These are phyloP conservation scores for Lyophyllum atratum DNA, from an alignment of 768 basidiomycete species.

Conservation along the genomic window DNA sequence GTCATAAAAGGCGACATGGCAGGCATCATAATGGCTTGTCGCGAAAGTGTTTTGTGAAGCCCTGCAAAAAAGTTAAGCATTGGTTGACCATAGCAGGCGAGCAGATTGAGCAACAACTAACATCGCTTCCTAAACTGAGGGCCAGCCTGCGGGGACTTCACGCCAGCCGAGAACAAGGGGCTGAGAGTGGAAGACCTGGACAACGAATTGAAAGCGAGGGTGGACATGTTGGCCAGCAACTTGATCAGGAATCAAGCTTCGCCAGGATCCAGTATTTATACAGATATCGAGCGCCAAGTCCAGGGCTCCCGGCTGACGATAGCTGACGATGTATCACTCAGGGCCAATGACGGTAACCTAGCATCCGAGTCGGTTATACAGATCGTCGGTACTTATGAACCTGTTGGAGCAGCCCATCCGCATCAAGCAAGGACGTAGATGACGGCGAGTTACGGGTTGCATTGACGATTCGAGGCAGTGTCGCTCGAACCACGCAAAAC, in stretches of 20 bases:
- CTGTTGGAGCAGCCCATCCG: background rate
- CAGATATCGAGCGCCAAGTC: background rate
- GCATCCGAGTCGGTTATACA: background rate
- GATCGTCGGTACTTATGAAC: background rate
- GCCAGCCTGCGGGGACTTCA: constrained; percentile 23
- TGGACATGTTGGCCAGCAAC: constrained; percentile 31
- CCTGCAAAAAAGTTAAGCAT: constrained; percentile 19
- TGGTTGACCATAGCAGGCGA: too few relatives aligned
- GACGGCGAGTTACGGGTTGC: background rate
- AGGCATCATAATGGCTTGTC: constrained; percentile 63
- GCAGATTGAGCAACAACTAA: constrained; percentile 13
- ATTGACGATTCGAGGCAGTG: background rate
- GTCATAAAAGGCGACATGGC: constrained; percentile 92
- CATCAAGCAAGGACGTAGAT: background rate
- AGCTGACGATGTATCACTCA: background rate
- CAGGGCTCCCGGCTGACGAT: too few relatives aligned
- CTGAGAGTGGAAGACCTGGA: constrained; percentile 24
- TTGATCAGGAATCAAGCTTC: background rate
- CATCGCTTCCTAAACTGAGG: constrained; percentile 28
- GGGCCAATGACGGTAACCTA: constrained; percentile 4
- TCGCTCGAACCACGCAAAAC: background rate
- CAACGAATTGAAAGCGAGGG: constrained; percentile 14
- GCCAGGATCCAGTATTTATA: constrained; percentile 1
- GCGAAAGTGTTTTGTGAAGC: constrained; percentile 33
- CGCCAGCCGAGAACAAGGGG: constrained; percentile 24